Evolutionary conservation across 805 yeast genomes (phyloP), one percentile per base, ranked within the genome.

Genomic region (Candida coquimbonensis): DNA sequence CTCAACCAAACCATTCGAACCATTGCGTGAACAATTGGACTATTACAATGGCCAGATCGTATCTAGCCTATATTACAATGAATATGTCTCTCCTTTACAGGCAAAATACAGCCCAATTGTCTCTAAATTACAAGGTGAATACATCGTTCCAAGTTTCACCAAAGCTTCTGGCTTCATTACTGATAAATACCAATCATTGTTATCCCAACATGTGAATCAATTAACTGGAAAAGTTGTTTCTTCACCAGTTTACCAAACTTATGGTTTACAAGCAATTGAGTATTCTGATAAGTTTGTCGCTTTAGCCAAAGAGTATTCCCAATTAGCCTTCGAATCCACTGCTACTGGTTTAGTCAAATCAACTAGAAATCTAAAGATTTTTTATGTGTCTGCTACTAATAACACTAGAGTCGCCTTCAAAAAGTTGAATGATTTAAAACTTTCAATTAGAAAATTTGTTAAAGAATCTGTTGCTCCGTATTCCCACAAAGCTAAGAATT

Each of bases 1-100:
- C 38, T 39, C 50, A 2, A 35, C 61, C 5, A 26, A 44, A 2
- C 55, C 57, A 24, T 55, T 56, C 32, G 56, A 52, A 25, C 57
- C 61, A 3, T 36, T 58, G 3, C 54, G 52, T 17, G 42, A 49
- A 11, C 57, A 52, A 29, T 46, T 49, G 47, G 43, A 38, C 4
- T 37, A 11, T 13, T 36, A 40, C n/a, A 25, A 43, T 14, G 41
- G 36, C 16, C 36, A 39, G 29, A 26, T 51, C 19, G 48, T 46
- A 11, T 13, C 32, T 21, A 47, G 33, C 29, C 40, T 37, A 7
- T 53, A 51, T 48, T 58, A 56, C 36, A 51, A 45, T 16, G 52
- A 47, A 8, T 53, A 55, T 42, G 43, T 56, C 32, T 46, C 48
- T 14, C 59, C 57, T 5, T 25, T 50, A 2, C 53, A 54, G 1